Evolutionary conservation across 1,139 yeast species (phyloP), one percentile per base, ranked within the genome.

Genomic region (Suhomyces bokatorum): DNA sequence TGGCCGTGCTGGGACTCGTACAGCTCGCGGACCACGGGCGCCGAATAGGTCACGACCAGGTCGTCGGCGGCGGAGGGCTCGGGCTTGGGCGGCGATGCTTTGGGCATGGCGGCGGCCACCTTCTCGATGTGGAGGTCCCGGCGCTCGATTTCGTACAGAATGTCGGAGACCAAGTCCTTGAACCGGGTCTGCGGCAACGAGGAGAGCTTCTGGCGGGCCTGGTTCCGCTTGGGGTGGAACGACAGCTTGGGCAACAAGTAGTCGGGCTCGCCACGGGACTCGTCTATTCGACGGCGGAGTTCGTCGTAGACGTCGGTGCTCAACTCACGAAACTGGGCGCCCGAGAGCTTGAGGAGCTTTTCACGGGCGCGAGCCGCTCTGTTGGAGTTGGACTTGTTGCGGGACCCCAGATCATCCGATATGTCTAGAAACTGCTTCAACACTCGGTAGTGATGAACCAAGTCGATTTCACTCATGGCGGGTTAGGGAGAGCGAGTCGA

Each of bases 251-350:
- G 91, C 40, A 83, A 73, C 48, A 88, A 70, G 58, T 78, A 81
- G 49, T 80, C 85, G 5, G 87, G 83, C 55, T 79, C 80, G 35
- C 78, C 74, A 45, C 79, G 58, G 29, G 74, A 65, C 52, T 76
- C 80, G 49, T 77, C 82, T 40, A 75, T 77, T 50, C 97, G 75
- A 56, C 99, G 78, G 57, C 81, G 80, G 50, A 91, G 72, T 66
- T 91, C 99, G 64, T 91, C 98, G 62, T 84, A 87, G 13, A 91
- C 97, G 62, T 93, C 98, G 1, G 97, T 90, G 50, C 95, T 83
- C 47, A 91, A 78, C 62, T 91, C 99, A 49, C 78, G 76, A 59
- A 91, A 89, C 64, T 93, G 98, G n/a, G 84, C 82, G n/a, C 77
- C 70, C 1, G 95, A 82, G 47, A 93, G 76, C 58, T 86, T 86